Evolutionary conservation across 352 stramenopile genomes (phyloP).

Genomic region (Pythium volutum): DNA sequence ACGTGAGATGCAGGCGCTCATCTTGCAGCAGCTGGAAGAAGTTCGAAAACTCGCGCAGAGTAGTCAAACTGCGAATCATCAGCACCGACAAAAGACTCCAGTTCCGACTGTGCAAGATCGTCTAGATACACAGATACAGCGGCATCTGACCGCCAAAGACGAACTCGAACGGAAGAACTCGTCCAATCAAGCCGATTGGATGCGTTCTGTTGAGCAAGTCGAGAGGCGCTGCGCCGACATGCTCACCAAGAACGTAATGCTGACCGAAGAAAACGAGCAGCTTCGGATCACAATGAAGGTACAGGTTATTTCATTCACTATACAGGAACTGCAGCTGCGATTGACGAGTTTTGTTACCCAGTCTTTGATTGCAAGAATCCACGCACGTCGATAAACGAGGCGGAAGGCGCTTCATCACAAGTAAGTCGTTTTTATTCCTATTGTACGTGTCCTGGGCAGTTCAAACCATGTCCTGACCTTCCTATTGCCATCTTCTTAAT

Average conservation of each 20-base stretch:
- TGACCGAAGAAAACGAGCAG: slow-evolving; percentile 56
- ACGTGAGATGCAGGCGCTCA: slow-evolving; percentile 16
- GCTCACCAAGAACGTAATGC: slow-evolving; percentile 71
- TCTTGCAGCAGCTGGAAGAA: slow-evolving; percentile 22
- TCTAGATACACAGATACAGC: background rate
- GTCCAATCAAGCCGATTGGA: slow-evolving; percentile 41
- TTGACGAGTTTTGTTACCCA: background rate
- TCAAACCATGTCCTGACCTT: background rate
- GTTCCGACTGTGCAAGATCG: background rate
- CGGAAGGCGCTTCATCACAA: background rate
- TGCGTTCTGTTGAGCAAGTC: slow-evolving; percentile 41
- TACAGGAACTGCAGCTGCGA: background rate
- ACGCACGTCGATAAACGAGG: slow-evolving; percentile 12
- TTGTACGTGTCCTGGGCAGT: slow-evolving; percentile 15
- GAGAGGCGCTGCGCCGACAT: slow-evolving; percentile 58
- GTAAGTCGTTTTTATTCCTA: slow-evolving; percentile 12
- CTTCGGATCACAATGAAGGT: slow-evolving; percentile 43
- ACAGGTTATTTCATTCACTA: background rate
- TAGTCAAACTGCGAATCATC: background rate
- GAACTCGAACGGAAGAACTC: slow-evolving; percentile 35
- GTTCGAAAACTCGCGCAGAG: slow-evolving; percentile 7
- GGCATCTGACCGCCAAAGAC: slow-evolving; percentile 5
- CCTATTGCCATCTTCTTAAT: slow-evolving; percentile 8
- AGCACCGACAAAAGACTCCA: slow-evolving; percentile 4
- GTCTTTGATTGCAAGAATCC: slow-evolving; percentile 18